Conservation (phyloP, 306 rosid species). For the Parietaria judaica region DNA sequence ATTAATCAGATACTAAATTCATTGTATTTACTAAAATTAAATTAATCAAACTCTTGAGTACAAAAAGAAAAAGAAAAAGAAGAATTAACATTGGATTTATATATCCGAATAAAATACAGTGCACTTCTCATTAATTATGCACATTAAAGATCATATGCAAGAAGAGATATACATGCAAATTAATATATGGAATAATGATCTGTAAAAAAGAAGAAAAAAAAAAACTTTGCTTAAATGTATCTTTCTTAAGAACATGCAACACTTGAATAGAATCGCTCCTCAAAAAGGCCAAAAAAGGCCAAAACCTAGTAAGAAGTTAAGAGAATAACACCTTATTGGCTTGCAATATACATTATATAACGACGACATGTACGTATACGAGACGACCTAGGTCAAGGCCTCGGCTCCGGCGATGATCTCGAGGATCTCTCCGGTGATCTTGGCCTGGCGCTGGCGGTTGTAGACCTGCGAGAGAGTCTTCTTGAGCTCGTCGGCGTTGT, state of each 20-base stretch:
- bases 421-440: constrained; percentile 84
- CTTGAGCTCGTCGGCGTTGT: constrained; percentile 69
- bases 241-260: not conserved
- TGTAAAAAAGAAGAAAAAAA: not conserved
- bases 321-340: too few species aligned
- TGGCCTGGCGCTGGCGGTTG: constrained; percentile 81
- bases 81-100: not conserved
- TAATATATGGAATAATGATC: not conserved
- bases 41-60: too few species aligned
- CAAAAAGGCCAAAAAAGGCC: too few species aligned
- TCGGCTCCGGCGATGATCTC: constrained; percentile 91
- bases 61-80: not conserved
- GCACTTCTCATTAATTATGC: constrained; percentile 8
- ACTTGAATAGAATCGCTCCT: too few species aligned
- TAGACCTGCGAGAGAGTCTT: constrained; percentile 43
- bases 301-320: too few species aligned
- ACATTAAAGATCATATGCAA: constrained; percentile 2
- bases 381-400: constrained; percentile 31
- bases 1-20: too few species aligned
- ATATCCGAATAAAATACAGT: not conserved
- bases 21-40: too few species aligned
- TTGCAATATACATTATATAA: constrained; percentile 11
- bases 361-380: not conserved
- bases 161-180: constrained; percentile 11
- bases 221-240: constrained; percentile 3